These are phyloP conservation scores for Pyrenochaeta sp. DNA, from an alignment of 2,329 filamentous ascomycete genomes.

Conservation along the genomic window DNA sequence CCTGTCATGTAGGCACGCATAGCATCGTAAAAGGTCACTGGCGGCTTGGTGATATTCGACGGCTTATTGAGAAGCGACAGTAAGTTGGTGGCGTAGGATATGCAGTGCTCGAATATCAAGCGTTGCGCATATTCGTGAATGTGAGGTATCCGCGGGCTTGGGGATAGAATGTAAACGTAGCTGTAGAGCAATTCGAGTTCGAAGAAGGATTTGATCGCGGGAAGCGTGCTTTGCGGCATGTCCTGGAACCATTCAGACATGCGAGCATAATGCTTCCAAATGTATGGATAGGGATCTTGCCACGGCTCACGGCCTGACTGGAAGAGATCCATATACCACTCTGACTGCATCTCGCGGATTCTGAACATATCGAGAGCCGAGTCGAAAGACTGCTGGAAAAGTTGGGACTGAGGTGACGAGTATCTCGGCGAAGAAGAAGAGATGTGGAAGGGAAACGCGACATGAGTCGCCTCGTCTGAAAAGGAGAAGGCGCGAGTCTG, in stretches of 20 bases:
- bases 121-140: slow-evolving; percentile 79
- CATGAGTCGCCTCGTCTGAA: slow-evolving; percentile 85
- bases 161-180: slow-evolving; percentile 87
- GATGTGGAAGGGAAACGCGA: slow-evolving; percentile 72
- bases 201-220: slow-evolving; percentile 77
- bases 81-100: slow-evolving; percentile 81
- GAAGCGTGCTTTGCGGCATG: slow-evolving; percentile 72
- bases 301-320: slow-evolving; percentile 77
- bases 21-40: slow-evolving; percentile 88
- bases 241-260: slow-evolving; percentile 84
- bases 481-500: slow-evolving; percentile 91
- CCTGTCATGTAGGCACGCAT: slow-evolving; percentile 79
- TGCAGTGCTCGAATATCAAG: slow-evolving; percentile 85
- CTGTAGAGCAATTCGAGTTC: slow-evolving; percentile 90
- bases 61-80: slow-evolving; percentile 67
- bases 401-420: slow-evolving; percentile 58
- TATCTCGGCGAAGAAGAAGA: slow-evolving; percentile 49
- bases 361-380: slow-evolving; percentile 81
- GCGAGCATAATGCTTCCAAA: slow-evolving; percentile 78
- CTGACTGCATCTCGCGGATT: slow-evolving; percentile 84
- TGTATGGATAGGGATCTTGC: slow-evolving; percentile 72
- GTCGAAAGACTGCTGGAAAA: slow-evolving; percentile 67
- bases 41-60: slow-evolving; percentile 66
- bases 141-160: slow-evolving; percentile 75
- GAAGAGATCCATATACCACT: slow-evolving; percentile 89